Percentiles rank a stretch among this genome's conserved stretches.
Evolutionary conservation across 352 stramenopile genomes (phyloP).

Genomic region (Pythium myriotylum): DNA sequence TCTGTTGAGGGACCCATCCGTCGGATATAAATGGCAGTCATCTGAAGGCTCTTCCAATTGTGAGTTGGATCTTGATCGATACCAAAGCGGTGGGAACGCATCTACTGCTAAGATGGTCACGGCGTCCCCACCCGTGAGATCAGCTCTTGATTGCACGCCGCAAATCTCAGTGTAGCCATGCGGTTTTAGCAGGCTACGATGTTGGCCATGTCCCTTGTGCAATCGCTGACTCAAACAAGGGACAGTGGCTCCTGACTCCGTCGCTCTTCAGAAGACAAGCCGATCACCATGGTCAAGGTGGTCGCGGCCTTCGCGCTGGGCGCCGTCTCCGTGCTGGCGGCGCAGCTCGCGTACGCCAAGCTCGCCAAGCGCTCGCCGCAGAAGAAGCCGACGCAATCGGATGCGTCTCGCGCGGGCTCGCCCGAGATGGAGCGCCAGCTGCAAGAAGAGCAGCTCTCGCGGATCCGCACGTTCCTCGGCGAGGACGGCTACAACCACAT

Average conservation of each 20-base stretch:
- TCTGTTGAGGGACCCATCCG: no score
- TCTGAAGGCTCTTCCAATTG: no score
- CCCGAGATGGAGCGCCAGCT: slow-evolving; percentile 50
- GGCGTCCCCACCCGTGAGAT: no score
- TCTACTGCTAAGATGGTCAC: no score
- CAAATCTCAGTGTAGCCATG: slow-evolving; percentile 18
- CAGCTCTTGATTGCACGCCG: no score
- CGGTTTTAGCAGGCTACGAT: slow-evolving; percentile 7
- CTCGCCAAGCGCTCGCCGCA: slow-evolving; percentile 26
- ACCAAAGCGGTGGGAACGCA: no score
- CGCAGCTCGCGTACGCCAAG: slow-evolving; percentile 46
- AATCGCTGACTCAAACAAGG: slow-evolving; percentile 2
- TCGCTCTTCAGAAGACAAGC: neutral
- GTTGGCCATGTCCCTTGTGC: slow-evolving; percentile 15
- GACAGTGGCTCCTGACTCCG: slow-evolving; percentile 10
- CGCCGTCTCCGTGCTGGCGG: slow-evolving; percentile 43
- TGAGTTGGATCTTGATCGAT: no score
- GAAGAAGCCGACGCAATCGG: neutral
- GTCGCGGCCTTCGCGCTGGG: slow-evolving; percentile 60
- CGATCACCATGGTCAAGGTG: slow-evolving; percentile 82
- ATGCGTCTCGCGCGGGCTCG: slow-evolving; percentile 9
- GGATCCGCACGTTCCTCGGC: slow-evolving; percentile 95
- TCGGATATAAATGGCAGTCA: no score
- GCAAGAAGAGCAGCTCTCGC: slow-evolving; percentile 86
- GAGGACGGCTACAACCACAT: slow-evolving; percentile 91